Percentiles rank a stretch among this genome's conserved stretches.
Evolutionary conservation across 495 filamentous ascomycete species (phyloP).

Genomic region (Penicillium alfredii): DNA sequence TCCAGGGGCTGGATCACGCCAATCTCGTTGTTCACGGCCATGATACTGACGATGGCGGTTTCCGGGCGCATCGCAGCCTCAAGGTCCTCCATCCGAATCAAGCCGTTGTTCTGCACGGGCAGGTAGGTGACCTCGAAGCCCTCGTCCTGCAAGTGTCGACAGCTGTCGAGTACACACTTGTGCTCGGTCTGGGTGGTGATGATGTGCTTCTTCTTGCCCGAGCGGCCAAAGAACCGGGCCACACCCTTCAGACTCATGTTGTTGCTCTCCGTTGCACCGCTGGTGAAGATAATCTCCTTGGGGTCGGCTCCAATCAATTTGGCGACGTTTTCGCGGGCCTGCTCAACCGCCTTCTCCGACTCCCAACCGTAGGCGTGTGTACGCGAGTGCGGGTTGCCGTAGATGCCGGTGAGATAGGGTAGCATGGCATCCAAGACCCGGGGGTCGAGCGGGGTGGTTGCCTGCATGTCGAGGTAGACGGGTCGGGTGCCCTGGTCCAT

Average conservation of each 20-base stretch:
- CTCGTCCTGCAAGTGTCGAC: constrained; percentile 92
- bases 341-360: constrained; percentile 86
- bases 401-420: constrained; percentile 85
- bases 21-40: constrained; percentile 99
- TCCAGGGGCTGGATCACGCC: constrained; percentile 94
- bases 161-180: constrained; percentile 97
- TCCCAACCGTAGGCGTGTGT: constrained; percentile 99
- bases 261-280: constrained; percentile 96
- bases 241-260: constrained; percentile 99
- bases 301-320: constrained; percentile 86
- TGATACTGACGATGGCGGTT: constrained; percentile 88
- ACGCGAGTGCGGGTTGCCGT: constrained; percentile 95
- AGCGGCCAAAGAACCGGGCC: constrained; percentile 84
- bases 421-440: constrained; percentile 95
- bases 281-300: constrained; percentile 98
- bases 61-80: constrained; percentile 87
- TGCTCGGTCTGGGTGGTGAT: constrained; percentile 97
- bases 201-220: constrained; percentile 96
- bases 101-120: constrained; percentile 76
- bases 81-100: constrained; percentile 80
- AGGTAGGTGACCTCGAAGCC: constrained; percentile 95
- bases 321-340: constrained; percentile 77
- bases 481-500: constrained; percentile 92
- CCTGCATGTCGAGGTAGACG: constrained; percentile 98
- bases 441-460: constrained; percentile 93